Conservation (phyloP, 139 green algal genomes). For the Dunaliella primolecta region DNA sequence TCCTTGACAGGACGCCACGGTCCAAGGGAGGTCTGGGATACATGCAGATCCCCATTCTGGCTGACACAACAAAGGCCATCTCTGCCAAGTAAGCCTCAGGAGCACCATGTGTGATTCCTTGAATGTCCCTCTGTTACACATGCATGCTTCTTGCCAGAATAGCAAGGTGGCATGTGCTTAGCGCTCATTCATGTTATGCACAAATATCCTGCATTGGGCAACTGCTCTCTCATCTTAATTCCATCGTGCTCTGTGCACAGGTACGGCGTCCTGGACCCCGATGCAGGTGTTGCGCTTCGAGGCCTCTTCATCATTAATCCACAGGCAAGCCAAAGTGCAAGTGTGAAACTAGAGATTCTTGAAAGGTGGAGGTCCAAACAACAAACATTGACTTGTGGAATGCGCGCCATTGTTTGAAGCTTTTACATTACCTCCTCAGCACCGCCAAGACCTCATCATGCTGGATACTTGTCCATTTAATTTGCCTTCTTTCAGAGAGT, state of each 20-base stretch:
- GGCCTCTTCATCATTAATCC: conserved; percentile 87
- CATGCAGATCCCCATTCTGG: conserved; percentile 81
- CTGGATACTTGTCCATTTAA: neutral
- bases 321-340: conserved; percentile 32
- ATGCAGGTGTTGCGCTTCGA: conserved; percentile 73
- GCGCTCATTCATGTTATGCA: no score
- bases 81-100: conserved; percentile 7
- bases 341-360: neutral
- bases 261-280: conserved; percentile 73
- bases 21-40: conserved; percentile 71
- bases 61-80: conserved; percentile 73
- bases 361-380: neutral
- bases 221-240: no score
- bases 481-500: neutral
- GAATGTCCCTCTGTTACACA: no score
- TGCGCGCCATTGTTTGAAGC: neutral
- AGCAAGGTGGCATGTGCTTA: no score
- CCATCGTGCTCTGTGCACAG: no score
- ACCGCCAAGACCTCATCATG: neutral
- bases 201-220: no score
- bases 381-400: neutral
- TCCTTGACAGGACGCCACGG: neutral
- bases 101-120: no score
- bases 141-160: no score
- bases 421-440: neutral